Percentiles rank a stretch among this genome's conserved stretches.
These are phyloP conservation scores for Athelia psychrophila DNA, from an alignment of 1,284 basidiomycete species.

Conservation along the genomic window DNA sequence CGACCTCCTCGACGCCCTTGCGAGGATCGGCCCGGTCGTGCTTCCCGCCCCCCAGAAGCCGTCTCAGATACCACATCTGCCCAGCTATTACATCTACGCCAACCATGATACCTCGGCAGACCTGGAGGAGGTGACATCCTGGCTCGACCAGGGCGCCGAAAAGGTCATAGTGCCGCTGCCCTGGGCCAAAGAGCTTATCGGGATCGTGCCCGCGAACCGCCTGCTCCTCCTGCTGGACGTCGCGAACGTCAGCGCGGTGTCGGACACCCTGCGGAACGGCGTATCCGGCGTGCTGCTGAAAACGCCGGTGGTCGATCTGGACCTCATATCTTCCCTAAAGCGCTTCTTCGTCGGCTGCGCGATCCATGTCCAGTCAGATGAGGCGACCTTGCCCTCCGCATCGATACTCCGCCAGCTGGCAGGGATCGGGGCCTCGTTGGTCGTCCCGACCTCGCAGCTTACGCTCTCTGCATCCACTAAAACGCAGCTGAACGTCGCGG, in stretches of 20 bases:
- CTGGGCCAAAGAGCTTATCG: slow-evolving; percentile 65
- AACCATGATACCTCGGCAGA: slow-evolving; percentile 38
- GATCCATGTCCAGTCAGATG: slow-evolving; percentile 60
- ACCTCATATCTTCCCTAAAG: slow-evolving; percentile 71
- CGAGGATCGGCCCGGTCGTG: slow-evolving; percentile 77
- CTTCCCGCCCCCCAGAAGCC: slow-evolving; percentile 36
- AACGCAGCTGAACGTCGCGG: slow-evolving; percentile 71
- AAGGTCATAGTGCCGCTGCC: slow-evolving; percentile 74
- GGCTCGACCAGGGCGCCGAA: slow-evolving; percentile 74
- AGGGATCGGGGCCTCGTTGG: slow-evolving; percentile 61
- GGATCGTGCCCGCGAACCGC: slow-evolving; percentile 68
- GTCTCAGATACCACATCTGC: slow-evolving; percentile 10
- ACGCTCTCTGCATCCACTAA: slow-evolving; percentile 54
- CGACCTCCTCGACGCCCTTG: slow-evolving; percentile 57
- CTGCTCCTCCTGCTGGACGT: slow-evolving; percentile 75
- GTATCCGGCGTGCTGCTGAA: slow-evolving; percentile 80
- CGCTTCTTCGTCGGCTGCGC: slow-evolving; percentile 67
- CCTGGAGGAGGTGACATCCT: slow-evolving; percentile 57
- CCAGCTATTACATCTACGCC: slow-evolving; percentile 2
- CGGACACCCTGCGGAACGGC: slow-evolving; percentile 65
- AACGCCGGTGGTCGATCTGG: slow-evolving; percentile 59
- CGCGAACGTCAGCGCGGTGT: slow-evolving; percentile 69
- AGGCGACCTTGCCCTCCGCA: slow-evolving; percentile 41
- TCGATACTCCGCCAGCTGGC: slow-evolving; percentile 56
- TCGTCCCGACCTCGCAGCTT: slow-evolving; percentile 74